A percentile compares a stretch with the other conserved stretches of the same genome.
phyloP scores from a whole-genome alignment of 1,284 basidiomycete genomes.

The Tilletia walkeri region DNA sequence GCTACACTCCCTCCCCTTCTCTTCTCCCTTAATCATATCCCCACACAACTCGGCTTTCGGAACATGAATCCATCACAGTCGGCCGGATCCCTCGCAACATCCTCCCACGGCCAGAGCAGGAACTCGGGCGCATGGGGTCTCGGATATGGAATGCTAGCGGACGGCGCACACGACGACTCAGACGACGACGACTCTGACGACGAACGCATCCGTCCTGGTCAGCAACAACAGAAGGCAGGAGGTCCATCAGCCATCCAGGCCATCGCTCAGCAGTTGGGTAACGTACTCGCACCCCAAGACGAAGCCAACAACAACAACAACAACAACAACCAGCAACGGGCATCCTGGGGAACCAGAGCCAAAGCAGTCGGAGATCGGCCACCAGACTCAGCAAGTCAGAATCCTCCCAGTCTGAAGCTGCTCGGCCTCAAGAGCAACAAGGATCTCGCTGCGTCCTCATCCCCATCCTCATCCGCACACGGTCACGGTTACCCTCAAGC shows the following conservation, averaged over 20 bases:
- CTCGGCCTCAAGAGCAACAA: conserved; percentile 44
- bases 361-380: conserved; percentile 46
- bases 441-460: conserved; percentile 15
- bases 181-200: conserved; percentile 33
- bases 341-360: conserved; percentile 43
- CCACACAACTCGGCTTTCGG: background rate
- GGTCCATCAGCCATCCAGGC: background rate
- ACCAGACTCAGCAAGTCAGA: conserved; percentile 47
- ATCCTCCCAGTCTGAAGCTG: conserved; percentile 46
- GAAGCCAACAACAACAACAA: background rate
- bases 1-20: too few relatives aligned
- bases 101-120: conserved; percentile 14
- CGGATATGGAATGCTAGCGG: conserved; percentile 37
- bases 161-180: conserved; percentile 30
- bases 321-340: conserved; percentile 22
- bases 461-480: background rate
- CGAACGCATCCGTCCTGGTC: conserved; percentile 20
- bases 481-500: background rate
- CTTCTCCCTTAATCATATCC: background rate
- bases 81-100: background rate
- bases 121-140: conserved; percentile 38
- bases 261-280: background rate
- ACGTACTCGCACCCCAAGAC: background rate
- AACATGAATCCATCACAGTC: conserved; percentile 9
- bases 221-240: background rate